Evolutionary conservation across 176 grass and related monocot genomes (phyloP), one percentile per base, ranked within the genome.

Genomic region (Alloteropsis semialata): DNA sequence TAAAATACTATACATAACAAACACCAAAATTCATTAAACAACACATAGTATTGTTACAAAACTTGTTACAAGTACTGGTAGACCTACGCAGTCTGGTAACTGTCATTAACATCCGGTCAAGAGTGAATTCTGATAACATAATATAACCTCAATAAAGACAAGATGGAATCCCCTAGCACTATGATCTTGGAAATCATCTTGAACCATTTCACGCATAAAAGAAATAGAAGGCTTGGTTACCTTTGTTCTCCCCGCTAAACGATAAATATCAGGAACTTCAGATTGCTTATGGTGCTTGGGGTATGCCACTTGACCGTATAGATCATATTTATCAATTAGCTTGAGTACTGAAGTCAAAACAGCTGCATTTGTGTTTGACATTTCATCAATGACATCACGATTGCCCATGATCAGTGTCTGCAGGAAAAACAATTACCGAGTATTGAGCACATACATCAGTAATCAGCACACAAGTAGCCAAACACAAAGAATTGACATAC

Each of bases 361-460:
- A 70, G 79, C 68, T 69, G 86, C 77, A 93, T 91, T 97, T 85
- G 87, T 90, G 83, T 75, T 88, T 77, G 91, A 91, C 91, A 97
- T 97, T 84, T 97, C 91, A 85, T 97, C 91, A 69, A 97, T 97
- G 46, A 91, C 79, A 70, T 93, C 94, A 77, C 94, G 88, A 34
- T 97, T 97, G 71, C 94, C 94, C 94, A 97, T 97, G 67, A 97
- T 97, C 79, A 97, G 69, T 49, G 91, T 93, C 94, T 97, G 89
- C 71, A 79, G 12, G 71, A 54, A 62, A 74, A 74, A 69, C 60
- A 83, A 37, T 68, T 73, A 38, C 48, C n/a, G 49, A 57, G 39
- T 25, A 61, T 10, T 48, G 16, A 59, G 46, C 38, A 75, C 33
- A 85, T 36, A 60, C 10, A 63, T 59, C n/a, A n/a, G 34, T 64